Percentiles rank a stretch among this genome's conserved stretches.
Conservation (phyloP, 176 grass and related monocot species). For the Hordeum marinum region DNA sequence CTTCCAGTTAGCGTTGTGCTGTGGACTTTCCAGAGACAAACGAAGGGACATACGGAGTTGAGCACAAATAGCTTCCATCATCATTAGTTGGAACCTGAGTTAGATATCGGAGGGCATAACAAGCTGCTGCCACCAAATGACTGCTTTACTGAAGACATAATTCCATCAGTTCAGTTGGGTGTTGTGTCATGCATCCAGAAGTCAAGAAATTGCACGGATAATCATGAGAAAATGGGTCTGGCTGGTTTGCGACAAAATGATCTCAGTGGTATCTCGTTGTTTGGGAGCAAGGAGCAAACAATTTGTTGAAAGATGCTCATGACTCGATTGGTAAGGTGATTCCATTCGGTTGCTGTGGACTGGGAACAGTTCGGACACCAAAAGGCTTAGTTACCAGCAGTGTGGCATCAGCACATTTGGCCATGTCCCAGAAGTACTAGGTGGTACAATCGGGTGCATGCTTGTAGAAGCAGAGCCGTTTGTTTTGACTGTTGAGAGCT, state of each 20-base stretch:
- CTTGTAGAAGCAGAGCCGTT: slow-evolving; percentile 26
- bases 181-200: slow-evolving; percentile 7
- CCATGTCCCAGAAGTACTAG: neutral
- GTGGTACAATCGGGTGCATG: slow-evolving; percentile 7
- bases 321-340: neutral
- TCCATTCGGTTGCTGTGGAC: neutral
- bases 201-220: slow-evolving; percentile 16
- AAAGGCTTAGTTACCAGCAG: neutral
- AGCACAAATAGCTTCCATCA: neutral
- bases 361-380: slow-evolving; percentile 16
- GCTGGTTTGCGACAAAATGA: slow-evolving; percentile 15
- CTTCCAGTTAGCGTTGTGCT: slow-evolving; percentile 7
- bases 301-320: slow-evolving; percentile 6
- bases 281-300: neutral
- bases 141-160: neutral
- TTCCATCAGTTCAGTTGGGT: neutral
- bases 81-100: slow-evolving; percentile 20
- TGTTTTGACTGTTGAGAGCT: slow-evolving; percentile 22
- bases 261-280: neutral
- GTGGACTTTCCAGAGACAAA: slow-evolving; percentile 6
- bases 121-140: neutral
- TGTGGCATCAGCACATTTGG: neutral
- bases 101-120: neutral
- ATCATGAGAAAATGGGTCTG: neutral
- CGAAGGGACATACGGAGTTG: neutral